A percentile compares a stretch with the other conserved stretches of the same genome.
These are phyloP conservation scores for Psilocybe mexicana DNA, from an alignment of 1,284 basidiomycete genomes.

Conservation along the genomic window DNA sequence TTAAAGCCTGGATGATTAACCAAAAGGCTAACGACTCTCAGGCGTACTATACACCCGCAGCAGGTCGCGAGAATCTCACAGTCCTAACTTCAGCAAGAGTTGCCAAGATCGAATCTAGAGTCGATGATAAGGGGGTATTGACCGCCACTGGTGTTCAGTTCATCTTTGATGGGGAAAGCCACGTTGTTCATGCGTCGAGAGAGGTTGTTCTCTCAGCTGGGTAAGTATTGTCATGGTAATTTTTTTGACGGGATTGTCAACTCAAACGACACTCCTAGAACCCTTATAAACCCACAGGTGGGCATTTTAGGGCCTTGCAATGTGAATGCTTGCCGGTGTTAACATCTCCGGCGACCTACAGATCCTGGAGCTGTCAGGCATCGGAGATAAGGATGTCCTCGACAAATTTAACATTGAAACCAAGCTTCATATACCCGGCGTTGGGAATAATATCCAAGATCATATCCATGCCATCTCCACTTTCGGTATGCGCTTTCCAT, in stretches of 20 bases:
- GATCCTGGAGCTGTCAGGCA: constrained; percentile 9
- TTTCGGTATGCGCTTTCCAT: neutral
- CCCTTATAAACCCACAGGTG: constrained; percentile 10
- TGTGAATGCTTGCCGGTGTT: neutral
- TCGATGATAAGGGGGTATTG: neutral
- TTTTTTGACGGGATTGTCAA: neutral
- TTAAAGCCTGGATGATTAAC: neutral
- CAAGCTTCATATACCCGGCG: constrained; percentile 5
- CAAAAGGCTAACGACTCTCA: neutral
- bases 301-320: neutral
- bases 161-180: constrained; percentile 1
- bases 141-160: constrained; percentile 8
- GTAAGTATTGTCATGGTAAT: neutral
- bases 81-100: constrained; percentile 1
- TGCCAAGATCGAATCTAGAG: neutral
- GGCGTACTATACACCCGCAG: constrained; percentile 6
- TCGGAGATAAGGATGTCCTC: constrained; percentile 3
- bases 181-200: neutral
- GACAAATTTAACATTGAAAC: constrained; percentile 1
- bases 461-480: constrained; percentile 4
- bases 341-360: neutral
- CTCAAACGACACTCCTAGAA: neutral
- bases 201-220: constrained; percentile 11
- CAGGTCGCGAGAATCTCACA: constrained; percentile 5
- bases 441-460: constrained; percentile 9